Base-by-base conservation (phyloP, 1,284 basidiomycete species). In the Ganoderma sinense region DNA sequence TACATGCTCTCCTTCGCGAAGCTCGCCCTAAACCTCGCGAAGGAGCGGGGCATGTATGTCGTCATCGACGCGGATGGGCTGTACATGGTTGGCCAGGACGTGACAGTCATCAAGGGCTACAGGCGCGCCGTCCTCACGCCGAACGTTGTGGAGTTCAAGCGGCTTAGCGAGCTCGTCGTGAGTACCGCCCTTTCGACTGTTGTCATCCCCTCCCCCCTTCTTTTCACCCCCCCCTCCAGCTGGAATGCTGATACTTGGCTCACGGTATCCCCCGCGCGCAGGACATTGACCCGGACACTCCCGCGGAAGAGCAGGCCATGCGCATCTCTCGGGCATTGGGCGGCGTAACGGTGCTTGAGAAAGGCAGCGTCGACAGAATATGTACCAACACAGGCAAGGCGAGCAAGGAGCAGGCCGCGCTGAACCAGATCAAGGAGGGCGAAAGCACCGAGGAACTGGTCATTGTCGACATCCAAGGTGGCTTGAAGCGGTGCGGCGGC, bases 31-130 rank as follows among this genome's bases (percentile, higher is more conserved):
- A 74, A 74, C 53, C 75, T 84, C 41, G 83, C 83, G 14, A 83
- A 82, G 70, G 80, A 82, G 68, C 78, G 78, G 64, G 90, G 91
- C 64, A 93, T 97, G 89, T 97, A 93, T 78, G 84, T 98, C 65
- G 96, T 99, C 4, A 85, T 99, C 20, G 97, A 99, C 77, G 97
- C 97, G 0, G 97, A 99, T 78, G 96, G 91, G 1, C 85, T 97
- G 10, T 94, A 87, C 84, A 84, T 95, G 80, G 82, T 95, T 59
- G 92, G 94, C 39, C 88, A 94, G 75, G 91, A 97, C 67, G 86
- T 92, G 0, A 83, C 87, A 8, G 80, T 95, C 59, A 89, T 99
- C 66, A 86, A 87, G 73, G 96, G 96, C 0, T 97, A 97, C 80
- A 83, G 88, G 18, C 88, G 91, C 29, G 94, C 91, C 0, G 90